Percentiles rank a stretch among this genome's conserved stretches.
These are phyloP conservation scores for Suillus tomentosus DNA, from an alignment of 768 basidiomycete species.

Conservation along the genomic window DNA sequence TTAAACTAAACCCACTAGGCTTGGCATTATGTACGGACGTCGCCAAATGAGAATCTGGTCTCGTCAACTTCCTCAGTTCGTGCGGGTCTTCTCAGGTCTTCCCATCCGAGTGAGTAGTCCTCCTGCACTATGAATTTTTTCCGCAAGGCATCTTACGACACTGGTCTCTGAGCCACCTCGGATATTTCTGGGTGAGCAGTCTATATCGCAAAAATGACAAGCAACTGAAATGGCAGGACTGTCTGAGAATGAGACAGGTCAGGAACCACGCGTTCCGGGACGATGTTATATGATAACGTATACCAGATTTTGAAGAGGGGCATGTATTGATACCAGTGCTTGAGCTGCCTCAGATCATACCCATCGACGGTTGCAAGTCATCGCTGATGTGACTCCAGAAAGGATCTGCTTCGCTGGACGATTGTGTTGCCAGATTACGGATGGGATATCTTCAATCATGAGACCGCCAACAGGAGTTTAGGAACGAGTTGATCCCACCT, in stretches of 20 bases:
- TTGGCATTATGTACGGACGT: background rate
- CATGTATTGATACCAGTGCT: background rate
- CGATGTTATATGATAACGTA: background rate
- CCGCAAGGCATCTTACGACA: background rate
- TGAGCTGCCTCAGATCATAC: background rate
- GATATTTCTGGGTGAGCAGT: background rate
- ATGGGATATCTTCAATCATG: too few species aligned
- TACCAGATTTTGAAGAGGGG: background rate
- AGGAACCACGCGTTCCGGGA: background rate
- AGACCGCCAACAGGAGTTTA: background rate
- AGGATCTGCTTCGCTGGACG: background rate
- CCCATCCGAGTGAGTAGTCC: background rate
- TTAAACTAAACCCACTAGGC: background rate
- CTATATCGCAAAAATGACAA: background rate
- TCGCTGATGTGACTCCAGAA: background rate
- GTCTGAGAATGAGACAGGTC: background rate
- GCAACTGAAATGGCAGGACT: background rate
- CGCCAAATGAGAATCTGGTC: background rate
- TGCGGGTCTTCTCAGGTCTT: background rate
- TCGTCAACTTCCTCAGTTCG: background rate
- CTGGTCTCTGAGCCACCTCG: background rate
- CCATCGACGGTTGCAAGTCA: background rate
- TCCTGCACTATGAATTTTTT: background rate
- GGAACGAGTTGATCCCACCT: background rate
- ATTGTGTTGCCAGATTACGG: too few species aligned